Percentiles rank a stretch among this genome's conserved stretches.
These are phyloP conservation scores for Teratosphaeria pseudoeucalypti DNA, from an alignment of 2,329 filamentous ascomycete genomes.

Conservation along the genomic window DNA sequence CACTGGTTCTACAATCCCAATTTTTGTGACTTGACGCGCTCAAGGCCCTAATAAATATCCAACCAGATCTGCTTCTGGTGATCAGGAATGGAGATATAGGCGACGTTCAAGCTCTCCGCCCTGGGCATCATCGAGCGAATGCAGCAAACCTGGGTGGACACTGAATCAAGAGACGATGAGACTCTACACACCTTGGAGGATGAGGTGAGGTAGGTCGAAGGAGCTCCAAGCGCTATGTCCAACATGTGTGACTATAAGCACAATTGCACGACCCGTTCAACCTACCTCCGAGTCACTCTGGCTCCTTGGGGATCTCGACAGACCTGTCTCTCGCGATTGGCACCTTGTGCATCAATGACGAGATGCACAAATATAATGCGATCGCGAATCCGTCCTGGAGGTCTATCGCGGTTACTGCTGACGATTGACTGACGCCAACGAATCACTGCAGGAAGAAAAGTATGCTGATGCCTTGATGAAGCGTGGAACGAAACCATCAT, in stretches of 20 bases:
- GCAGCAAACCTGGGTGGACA: neutral
- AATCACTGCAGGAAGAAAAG: neutral
- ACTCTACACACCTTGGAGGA: neutral
- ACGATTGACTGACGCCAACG: no score
- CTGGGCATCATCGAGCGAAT: no score
- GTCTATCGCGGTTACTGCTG: no score
- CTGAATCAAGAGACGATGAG: neutral
- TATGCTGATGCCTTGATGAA: no score
- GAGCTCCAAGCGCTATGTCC: neutral
- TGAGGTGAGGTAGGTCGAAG: neutral
- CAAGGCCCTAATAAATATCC: neutral
- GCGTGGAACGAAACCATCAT: neutral
- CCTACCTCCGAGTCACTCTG: neutral
- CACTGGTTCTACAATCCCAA: neutral
- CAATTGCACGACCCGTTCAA: neutral
- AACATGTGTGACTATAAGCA: neutral
- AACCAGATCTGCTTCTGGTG: no score
- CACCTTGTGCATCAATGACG: no score
- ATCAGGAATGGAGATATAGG: no score
- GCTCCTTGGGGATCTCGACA: no score
- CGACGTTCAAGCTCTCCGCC: no score
- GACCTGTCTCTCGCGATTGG: no score
- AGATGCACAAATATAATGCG: no score
- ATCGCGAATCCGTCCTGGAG: no score
- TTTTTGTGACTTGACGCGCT: neutral